Conservation (phyloP, 2,329 filamentous ascomycete genomes). For the Aureobasidium sp. region DNA sequence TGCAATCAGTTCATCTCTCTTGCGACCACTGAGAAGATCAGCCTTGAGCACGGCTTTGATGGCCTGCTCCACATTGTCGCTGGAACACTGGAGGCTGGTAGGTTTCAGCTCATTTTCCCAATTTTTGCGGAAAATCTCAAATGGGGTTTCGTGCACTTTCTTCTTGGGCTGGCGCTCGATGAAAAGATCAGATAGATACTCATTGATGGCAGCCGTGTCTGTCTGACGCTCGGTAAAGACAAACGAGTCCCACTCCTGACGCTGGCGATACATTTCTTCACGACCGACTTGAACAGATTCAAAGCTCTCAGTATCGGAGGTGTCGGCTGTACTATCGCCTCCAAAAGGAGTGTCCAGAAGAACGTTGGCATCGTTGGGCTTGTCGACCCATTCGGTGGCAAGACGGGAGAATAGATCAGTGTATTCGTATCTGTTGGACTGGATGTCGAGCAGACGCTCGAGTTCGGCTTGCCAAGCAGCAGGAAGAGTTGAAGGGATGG, state of each 20-base stretch:
- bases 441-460: constrained; percentile 34
- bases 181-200: constrained; percentile 49
- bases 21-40: constrained; percentile 48
- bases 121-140: constrained; percentile 27
- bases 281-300: constrained; percentile 34
- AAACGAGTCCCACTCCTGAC: constrained; percentile 46
- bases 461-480: constrained; percentile 24
- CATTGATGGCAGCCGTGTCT: constrained; percentile 40
- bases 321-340: neutral
- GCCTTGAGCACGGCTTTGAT: constrained; percentile 45
- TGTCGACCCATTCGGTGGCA: constrained; percentile 43
- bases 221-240: constrained; percentile 47
- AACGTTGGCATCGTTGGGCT: constrained; percentile 23
- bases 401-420: constrained; percentile 42
- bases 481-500: constrained; percentile 16
- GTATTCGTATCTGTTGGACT: constrained; percentile 40
- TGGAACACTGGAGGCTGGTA: constrained; percentile 32
- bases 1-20: constrained; percentile 44
- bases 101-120: constrained; percentile 23
- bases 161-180: constrained; percentile 18
- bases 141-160: constrained; percentile 20
- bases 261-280: constrained; percentile 37
- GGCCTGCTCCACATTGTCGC: constrained; percentile 36
- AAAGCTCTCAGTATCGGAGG: constrained; percentile 30
- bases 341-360: constrained; percentile 15